These are phyloP conservation scores for Malus hybrid DNA, from an alignment of 331 rosid species.

Conservation along the genomic window DNA sequence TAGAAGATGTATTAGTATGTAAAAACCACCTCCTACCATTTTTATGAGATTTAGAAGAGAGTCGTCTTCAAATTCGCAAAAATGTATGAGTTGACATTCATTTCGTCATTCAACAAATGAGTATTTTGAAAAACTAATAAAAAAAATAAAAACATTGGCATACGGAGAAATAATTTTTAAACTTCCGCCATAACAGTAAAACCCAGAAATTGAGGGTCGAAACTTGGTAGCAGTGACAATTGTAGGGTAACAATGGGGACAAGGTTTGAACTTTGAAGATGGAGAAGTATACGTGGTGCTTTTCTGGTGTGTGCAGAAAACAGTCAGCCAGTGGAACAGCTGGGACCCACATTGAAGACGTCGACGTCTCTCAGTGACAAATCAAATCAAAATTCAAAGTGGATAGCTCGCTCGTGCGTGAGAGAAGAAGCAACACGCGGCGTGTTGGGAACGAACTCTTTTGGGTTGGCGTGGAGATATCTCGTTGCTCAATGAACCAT, in stretches of 20 bases:
- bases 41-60: too few species aligned
- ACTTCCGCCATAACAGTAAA: too few species aligned
- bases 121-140: too few species aligned
- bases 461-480: not conserved
- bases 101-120: too few species aligned
- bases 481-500: not conserved
- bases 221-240: not conserved
- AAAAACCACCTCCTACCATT: too few species aligned
- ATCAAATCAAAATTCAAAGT: not conserved
- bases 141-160: too few species aligned
- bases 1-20: too few species aligned
- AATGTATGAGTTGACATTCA: too few species aligned
- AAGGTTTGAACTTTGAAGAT: not conserved
- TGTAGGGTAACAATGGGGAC: not conserved
- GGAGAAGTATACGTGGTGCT: not conserved
- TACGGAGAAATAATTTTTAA: too few species aligned
- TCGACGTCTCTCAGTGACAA: not conserved
- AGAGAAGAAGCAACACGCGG: not conserved
- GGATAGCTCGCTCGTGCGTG: not conserved
- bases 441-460: not conserved
- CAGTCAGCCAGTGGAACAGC: not conserved
- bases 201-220: not conserved
- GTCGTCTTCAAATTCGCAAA: too few species aligned
- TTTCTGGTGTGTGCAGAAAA: not conserved
- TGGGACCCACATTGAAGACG: not conserved